Percentiles rank a stretch among this genome's conserved stretches.
phyloP scores from a whole-genome alignment of 495 filamentous ascomycete genomes.

The Cladorrhinum samala region DNA sequence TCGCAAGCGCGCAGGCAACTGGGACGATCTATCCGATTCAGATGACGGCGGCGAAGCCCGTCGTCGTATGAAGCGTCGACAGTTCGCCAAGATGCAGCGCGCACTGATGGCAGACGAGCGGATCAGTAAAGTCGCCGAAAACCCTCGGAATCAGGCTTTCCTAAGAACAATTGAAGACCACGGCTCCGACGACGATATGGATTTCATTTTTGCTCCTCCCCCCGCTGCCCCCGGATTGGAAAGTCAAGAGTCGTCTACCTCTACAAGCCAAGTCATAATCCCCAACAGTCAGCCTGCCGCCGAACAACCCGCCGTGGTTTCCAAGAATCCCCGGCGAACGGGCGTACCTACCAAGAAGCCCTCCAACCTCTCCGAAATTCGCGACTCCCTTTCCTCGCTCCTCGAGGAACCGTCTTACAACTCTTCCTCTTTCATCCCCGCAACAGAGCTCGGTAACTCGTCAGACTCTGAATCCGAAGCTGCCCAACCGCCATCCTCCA shows the following conservation, averaged over 20 bases:
- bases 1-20: conserved; percentile 66
- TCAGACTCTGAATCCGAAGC: conserved; percentile 40
- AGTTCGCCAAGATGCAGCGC: conserved; percentile 88
- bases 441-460: conserved; percentile 35
- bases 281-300: conserved; percentile 40
- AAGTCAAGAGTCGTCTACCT: conserved; percentile 31
- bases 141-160: conserved; percentile 87
- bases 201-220: conserved; percentile 57
- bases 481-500: conserved; percentile 20
- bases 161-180: conserved; percentile 81
- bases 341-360: conserved; percentile 36
- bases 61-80: conserved; percentile 72
- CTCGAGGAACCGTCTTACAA: conserved; percentile 56
- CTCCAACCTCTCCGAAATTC: conserved; percentile 44
- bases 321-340: conserved; percentile 59
- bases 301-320: conserved; percentile 18
- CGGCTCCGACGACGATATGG: conserved; percentile 70
- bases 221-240: conserved; percentile 21
- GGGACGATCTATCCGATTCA: conserved; percentile 77
- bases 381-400: conserved; percentile 23
- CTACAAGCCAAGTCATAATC: conserved; percentile 23
- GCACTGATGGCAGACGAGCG: conserved; percentile 86
- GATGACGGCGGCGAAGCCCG: conserved; percentile 76
- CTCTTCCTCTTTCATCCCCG: conserved; percentile 37
- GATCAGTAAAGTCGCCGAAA: conserved; percentile 80